These are phyloP conservation scores for Heracleum sosnowskyi DNA, from an alignment of 129 eudicot species.

Conservation along the genomic window DNA sequence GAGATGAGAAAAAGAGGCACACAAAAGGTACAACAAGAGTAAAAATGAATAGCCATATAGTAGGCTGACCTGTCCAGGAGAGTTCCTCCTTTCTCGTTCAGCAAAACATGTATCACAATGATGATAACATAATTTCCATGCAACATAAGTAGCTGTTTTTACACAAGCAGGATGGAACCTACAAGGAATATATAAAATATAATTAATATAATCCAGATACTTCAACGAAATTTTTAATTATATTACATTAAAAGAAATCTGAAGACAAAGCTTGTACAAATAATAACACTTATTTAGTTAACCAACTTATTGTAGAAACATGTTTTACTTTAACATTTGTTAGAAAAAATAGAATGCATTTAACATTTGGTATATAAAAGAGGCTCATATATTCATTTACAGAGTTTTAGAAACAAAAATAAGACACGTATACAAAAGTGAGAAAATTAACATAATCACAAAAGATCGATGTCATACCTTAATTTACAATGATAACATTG, in stretches of 20 bases:
- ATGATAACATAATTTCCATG: conserved; percentile 40
- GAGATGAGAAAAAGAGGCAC: too few species aligned
- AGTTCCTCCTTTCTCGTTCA: not conserved
- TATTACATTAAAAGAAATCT: not conserved
- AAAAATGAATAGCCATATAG: not conserved
- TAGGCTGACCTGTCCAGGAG: not conserved
- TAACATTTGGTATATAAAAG: not conserved
- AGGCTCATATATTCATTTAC: not conserved
- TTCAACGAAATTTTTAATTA: too few species aligned
- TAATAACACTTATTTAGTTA: too few species aligned
- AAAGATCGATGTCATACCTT: conserved; percentile 26
- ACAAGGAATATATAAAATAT: not conserved
- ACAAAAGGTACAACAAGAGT: too few species aligned
- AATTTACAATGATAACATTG: conserved; percentile 56
- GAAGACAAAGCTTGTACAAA: not conserved
- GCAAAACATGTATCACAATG: conserved; percentile 40
- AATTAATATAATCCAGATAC: too few species aligned
- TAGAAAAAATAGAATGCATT: too few species aligned
- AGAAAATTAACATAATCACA: not conserved
- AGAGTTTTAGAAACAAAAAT: not conserved
- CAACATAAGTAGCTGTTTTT: conserved; percentile 39
- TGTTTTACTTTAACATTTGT: too few species aligned
- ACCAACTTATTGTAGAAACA: too few species aligned
- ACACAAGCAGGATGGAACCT: conserved; percentile 79
- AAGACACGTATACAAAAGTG: not conserved